These are phyloP conservation scores for Cynanchum wilfordii DNA, from an alignment of 257 asterid genomes.

Conservation along the genomic window DNA sequence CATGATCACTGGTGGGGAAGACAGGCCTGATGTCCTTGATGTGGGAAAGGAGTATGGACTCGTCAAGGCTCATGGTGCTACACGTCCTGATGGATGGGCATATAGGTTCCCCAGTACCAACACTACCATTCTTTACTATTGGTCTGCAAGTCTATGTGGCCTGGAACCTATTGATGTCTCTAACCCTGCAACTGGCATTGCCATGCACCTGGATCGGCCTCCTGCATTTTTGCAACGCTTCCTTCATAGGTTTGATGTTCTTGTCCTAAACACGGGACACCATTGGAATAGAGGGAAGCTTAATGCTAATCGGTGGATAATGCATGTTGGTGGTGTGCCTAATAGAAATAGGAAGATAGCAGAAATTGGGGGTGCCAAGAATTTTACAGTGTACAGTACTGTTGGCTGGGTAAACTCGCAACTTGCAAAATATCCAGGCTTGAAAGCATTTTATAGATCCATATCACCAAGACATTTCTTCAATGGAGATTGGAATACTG, in stretches of 20 bases:
- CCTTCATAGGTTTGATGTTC: slow-evolving; percentile 55
- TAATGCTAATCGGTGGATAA: slow-evolving; percentile 72
- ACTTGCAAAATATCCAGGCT: slow-evolving; percentile 59
- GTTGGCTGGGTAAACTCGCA: slow-evolving; percentile 73
- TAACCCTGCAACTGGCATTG: slow-evolving; percentile 40
- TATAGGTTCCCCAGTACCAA: slow-evolving; percentile 70
- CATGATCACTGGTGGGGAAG: slow-evolving; percentile 80
- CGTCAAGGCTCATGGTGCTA: slow-evolving; percentile 74
- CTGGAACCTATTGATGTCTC: slow-evolving; percentile 55
- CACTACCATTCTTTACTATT: slow-evolving; percentile 81
- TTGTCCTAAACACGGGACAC: slow-evolving; percentile 88
- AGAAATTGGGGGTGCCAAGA: slow-evolving; percentile 57
- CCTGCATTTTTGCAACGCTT: slow-evolving; percentile 62
- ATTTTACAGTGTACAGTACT: slow-evolving; percentile 57
- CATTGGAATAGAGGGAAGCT: slow-evolving; percentile 94
- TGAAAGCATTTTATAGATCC: slow-evolving; percentile 63
- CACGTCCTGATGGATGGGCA: slow-evolving; percentile 95
- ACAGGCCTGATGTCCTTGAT: slow-evolving; percentile 63
- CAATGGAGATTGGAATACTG: slow-evolving; percentile 95
- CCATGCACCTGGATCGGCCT: slow-evolving; percentile 96
- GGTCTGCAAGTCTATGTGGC: slow-evolving; percentile 93
- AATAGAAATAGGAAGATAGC: slow-evolving; percentile 53
- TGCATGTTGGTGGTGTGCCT: slow-evolving; percentile 71
- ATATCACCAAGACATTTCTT: slow-evolving; percentile 87
- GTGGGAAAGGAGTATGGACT: slow-evolving; percentile 82